Base-by-base conservation (phyloP, 257 asterid genomes). In the Petunia secreta region DNA sequence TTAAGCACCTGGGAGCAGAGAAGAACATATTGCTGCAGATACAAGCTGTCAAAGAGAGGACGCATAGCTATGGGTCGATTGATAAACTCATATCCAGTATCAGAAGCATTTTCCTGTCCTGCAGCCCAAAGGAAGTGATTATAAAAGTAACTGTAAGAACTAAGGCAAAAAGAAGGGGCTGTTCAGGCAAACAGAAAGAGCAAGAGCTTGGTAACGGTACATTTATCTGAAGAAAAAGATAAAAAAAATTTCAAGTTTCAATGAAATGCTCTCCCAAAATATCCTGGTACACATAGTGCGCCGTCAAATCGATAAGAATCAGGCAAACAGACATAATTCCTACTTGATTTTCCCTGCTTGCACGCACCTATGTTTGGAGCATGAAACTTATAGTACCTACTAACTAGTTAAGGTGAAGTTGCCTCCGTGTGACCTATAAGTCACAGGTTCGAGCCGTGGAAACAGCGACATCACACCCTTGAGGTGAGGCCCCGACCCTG, bases 1-100 rank as follows among this genome's bases (percentile, higher is more conserved):
- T 34, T 73, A 73, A 73, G 78, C 85, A 93, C 99, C 97, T 93
- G 99, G 50, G 99, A 44, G 85, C 98, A 96, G 64, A 96, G 91
- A 85, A 96, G 92, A 80, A 96, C 85, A 84, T 96, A 96, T 79
- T 89, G 97, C 88, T 96, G 99, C 91, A 96, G 85, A 62, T 87
- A 88, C 82, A 88, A 80, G 92, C 88, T 88, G 89, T 90, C 86
- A 88, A 90, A 92, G 60, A 92, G 82, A 73, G 98, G 94, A 75
- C n/a, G 79, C 87, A 82, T 86, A 79, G 91, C 85, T 43, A 80
- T 81, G 63, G 81, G 87, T 60, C 85, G 79, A 75, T 59, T 84
- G 79, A 91, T 83, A 80, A 94, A 92, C 80, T 88, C 83, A 80
- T 85, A 83, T 38, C 99, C 96, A 75, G 44, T 68, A 44, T 81